Percentiles rank a stretch among this genome's conserved stretches.
Evolutionary conservation across 163 green algal genomes (phyloP).

Genomic region (Chloromonas sp.): DNA sequence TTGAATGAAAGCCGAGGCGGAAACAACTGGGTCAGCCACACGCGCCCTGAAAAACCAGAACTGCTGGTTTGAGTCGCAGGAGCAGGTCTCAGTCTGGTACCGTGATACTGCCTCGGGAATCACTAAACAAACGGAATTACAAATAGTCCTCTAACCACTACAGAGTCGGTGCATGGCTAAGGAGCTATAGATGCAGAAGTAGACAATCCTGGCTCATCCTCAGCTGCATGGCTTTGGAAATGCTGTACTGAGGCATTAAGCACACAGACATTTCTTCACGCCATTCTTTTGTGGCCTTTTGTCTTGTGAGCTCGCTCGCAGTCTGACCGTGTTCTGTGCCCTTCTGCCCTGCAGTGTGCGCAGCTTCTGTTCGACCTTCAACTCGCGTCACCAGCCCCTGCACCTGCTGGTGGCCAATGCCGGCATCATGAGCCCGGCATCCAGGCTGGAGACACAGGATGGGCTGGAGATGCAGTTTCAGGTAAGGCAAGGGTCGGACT

Average conservation of each 20-base stretch:
- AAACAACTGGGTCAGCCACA: not conserved
- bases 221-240: no score
- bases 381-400: conserved; percentile 15
- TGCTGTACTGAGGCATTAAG: not conserved
- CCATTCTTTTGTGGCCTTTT: not conserved
- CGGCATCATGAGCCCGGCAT: conserved; percentile 37
- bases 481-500: conserved; percentile 9
- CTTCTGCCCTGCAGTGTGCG: conserved; percentile 6
- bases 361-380: not conserved
- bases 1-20: not conserved
- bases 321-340: not conserved
- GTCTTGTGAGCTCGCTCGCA: no score
- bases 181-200: no score
- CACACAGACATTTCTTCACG: not conserved
- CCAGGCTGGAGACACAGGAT: conserved; percentile 18
- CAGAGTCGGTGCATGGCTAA: no score
- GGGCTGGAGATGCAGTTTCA: conserved; percentile 48
- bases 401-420: conserved; percentile 33
- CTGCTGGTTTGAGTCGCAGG: no score
- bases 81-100: no score
- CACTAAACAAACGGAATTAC: no score
- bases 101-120: no score
- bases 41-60: no score
- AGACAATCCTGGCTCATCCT: no score
- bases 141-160: no score